Conservation (phyloP, 2,329 filamentous ascomycete genomes). For the Ophiostoma angusticollis region DNA sequence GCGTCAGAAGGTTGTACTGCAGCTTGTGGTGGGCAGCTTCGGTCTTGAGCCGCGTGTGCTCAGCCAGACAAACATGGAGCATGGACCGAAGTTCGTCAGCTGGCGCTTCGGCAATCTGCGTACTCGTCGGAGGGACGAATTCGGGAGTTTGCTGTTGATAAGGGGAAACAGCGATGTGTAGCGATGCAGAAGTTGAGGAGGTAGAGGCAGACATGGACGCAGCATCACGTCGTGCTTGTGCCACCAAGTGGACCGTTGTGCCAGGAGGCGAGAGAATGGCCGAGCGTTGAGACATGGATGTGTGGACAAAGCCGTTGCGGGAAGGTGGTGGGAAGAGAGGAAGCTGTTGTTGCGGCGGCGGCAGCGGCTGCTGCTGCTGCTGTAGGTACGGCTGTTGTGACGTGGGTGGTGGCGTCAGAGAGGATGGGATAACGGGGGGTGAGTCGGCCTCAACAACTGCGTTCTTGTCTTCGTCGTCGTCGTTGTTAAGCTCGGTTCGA, state of each 20-base stretch:
- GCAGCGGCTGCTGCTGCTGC: constrained; percentile 1
- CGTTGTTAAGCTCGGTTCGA: constrained; percentile 35
- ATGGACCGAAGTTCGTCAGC: constrained; percentile 43
- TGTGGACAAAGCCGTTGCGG: constrained; percentile 18
- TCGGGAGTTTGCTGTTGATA: no score
- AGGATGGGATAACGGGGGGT: constrained; percentile 38
- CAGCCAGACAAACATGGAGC: constrained; percentile 40
- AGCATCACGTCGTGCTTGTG: constrained; percentile 16
- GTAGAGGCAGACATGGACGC: not conserved
- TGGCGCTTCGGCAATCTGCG: constrained; percentile 39
- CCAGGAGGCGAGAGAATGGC: constrained; percentile 41
- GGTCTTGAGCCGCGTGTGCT: constrained; percentile 56
- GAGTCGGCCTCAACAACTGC: constrained; percentile 31
- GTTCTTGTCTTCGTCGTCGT: constrained; percentile 28
- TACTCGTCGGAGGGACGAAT: constrained; percentile 33
- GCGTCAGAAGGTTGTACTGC: constrained; percentile 70
- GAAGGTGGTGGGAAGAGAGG: not conserved
- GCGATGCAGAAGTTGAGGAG: not conserved
- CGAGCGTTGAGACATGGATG: constrained; percentile 29
- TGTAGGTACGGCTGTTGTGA: constrained; percentile 20
- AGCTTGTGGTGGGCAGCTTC: constrained; percentile 82
- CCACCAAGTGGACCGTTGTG: constrained; percentile 26
- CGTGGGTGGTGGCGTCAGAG: constrained; percentile 44
- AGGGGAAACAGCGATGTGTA: not conserved
- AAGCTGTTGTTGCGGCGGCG: constrained; percentile 11